Percentiles rank a stretch among this genome's conserved stretches.
Conservation (phyloP, 495 filamentous ascomycete genomes). For the Penicillium bovifimosum region DNA sequence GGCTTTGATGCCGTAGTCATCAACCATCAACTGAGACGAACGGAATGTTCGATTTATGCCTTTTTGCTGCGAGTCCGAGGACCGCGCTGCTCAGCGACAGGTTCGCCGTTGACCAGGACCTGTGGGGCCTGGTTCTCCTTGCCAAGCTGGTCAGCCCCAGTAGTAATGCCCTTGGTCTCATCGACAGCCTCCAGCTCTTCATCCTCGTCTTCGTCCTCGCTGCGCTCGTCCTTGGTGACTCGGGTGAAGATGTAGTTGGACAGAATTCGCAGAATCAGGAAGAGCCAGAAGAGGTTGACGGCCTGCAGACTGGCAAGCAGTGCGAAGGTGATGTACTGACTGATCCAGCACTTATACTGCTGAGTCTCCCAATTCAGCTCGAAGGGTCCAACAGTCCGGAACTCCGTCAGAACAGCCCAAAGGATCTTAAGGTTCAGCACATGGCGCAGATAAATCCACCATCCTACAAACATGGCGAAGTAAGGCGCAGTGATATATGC, state of each 20-base stretch:
- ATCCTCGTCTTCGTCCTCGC: slow-evolving; percentile 55
- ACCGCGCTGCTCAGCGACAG: slow-evolving; percentile 23
- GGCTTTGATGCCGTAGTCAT: neutral
- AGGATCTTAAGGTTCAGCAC: slow-evolving; percentile 86
- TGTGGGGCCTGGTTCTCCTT: slow-evolving; percentile 37
- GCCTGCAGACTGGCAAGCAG: slow-evolving; percentile 71
- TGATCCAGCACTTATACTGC: slow-evolving; percentile 77
- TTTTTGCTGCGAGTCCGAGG: slow-evolving; percentile 25
- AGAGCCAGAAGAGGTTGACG: slow-evolving; percentile 85
- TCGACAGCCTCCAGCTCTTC: slow-evolving; percentile 30
- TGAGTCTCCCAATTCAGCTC: slow-evolving; percentile 78
- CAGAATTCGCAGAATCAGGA: slow-evolving; percentile 71
- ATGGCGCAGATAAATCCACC: slow-evolving; percentile 93
- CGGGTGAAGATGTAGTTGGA: slow-evolving; percentile 50
- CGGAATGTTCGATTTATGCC: slow-evolving; percentile 3
- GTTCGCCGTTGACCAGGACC: slow-evolving; percentile 37
- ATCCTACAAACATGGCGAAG: slow-evolving; percentile 73
- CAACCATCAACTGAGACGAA: neutral
- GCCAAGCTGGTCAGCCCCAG: slow-evolving; percentile 23
- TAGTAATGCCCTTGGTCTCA: slow-evolving; percentile 27
- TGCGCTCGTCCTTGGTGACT: slow-evolving; percentile 50
- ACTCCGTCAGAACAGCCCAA: slow-evolving; percentile 78
- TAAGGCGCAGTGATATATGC: slow-evolving; percentile 70
- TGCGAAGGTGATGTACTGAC: slow-evolving; percentile 65
- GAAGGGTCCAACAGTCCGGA: slow-evolving; percentile 82